Percentiles rank a stretch among this genome's conserved stretches.
Conservation (phyloP, 495 filamentous ascomycete species). For the Jackrogersella minutella region DNA sequence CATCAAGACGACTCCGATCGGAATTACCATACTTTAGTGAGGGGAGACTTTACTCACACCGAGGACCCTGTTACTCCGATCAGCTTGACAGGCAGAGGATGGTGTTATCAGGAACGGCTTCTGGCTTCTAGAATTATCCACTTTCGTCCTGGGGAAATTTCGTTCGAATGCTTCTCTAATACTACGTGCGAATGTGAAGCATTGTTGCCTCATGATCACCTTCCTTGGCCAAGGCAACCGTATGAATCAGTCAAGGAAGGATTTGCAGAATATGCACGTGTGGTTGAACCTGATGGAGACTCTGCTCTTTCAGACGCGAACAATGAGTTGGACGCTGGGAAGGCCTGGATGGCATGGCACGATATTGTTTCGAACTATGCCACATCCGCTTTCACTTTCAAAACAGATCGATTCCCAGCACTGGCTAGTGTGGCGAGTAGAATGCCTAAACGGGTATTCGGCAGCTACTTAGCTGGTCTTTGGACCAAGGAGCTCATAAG, state of each 20-base stretch:
- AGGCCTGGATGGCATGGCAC: neutral
- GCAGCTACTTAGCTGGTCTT: neutral
- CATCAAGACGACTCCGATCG: neutral
- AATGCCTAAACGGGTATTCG: neutral
- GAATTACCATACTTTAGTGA: neutral
- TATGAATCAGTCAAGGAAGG: neutral
- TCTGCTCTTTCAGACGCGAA: neutral
- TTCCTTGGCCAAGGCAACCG: neutral
- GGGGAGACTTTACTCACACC: neutral
- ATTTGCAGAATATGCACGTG: neutral
- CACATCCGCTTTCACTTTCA: neutral
- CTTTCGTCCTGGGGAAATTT: neutral
- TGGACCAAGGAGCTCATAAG: neutral
- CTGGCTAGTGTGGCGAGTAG: neutral
- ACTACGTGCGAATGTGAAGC: neutral
- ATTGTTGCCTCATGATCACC: neutral
- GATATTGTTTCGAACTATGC: neutral
- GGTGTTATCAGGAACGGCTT: slow-evolving; percentile 4
- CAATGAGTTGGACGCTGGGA: neutral
- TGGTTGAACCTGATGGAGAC: neutral
- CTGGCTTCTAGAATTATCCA: neutral
- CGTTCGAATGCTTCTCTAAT: neutral
- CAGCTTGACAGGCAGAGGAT: neutral
- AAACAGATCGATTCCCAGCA: neutral
- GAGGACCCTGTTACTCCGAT: neutral